Percentiles rank a stretch among this genome's conserved stretches.
Conservation (phyloP, 192 early-diverging fungal genomes). For the Gonapodya prolifera region DNA sequence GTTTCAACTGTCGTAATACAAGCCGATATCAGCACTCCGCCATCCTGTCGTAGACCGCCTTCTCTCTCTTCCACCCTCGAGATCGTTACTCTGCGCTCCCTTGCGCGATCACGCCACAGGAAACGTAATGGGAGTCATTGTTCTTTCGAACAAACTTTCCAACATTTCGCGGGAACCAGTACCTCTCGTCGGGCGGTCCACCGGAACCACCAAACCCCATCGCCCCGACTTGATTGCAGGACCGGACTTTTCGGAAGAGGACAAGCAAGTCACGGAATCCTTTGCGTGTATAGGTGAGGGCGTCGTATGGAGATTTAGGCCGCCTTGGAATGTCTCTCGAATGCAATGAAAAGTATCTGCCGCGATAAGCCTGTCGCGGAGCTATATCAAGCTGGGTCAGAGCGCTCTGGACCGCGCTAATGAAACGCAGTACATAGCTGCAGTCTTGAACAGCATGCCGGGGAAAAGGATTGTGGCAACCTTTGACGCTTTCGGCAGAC, state of each 20-base stretch:
- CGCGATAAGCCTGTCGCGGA: too few species aligned
- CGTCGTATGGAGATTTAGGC: too few species aligned
- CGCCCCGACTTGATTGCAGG: too few species aligned
- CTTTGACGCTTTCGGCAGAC: neutral
- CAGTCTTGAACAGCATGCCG: neutral
- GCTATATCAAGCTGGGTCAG: too few species aligned
- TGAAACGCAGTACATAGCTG: neutral
- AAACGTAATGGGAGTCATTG: neutral
- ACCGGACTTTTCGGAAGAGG: neutral
- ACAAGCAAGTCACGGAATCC: neutral
- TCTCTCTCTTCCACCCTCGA: neutral
- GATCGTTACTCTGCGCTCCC: neutral
- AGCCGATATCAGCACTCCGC: too few species aligned
- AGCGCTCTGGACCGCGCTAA: neutral
- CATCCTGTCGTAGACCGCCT: neutral
- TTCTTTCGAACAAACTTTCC: neutral
- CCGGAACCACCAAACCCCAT: too few species aligned
- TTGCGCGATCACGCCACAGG: neutral
- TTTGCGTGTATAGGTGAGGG: neutral
- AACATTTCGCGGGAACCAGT: too few species aligned
- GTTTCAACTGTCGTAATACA: too few species aligned
- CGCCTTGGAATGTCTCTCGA: neutral
- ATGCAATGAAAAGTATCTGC: neutral
- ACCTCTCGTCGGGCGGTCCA: too few species aligned
- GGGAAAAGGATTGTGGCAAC: neutral